A percentile compares a stretch with the other conserved stretches of the same genome.
phyloP scores from a whole-genome alignment of 2,329 filamentous ascomycete genomes.

The Sarocladium kiliense region DNA sequence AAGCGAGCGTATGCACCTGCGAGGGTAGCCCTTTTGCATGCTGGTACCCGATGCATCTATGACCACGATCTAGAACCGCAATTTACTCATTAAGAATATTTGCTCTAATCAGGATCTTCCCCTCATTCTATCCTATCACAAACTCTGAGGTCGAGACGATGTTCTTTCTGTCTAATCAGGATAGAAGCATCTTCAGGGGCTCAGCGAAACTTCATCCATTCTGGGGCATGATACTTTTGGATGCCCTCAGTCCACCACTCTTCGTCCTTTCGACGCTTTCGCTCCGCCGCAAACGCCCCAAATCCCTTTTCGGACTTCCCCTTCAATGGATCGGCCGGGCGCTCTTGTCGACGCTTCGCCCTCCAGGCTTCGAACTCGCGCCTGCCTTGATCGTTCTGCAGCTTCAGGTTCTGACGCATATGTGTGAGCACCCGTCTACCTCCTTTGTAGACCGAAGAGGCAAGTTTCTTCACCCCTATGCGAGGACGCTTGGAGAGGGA shows the following conservation, averaged over 20 bases:
- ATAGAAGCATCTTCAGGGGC: too few relatives aligned
- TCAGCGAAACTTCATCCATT: slow-evolving; percentile 24
- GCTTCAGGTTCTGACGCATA: slow-evolving; percentile 21
- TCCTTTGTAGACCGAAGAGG: slow-evolving; percentile 20
- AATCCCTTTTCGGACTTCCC: slow-evolving; percentile 19
- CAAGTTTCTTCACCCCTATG: slow-evolving; percentile 24
- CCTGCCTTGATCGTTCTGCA: slow-evolving; percentile 19
- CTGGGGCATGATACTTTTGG: slow-evolving; percentile 24
- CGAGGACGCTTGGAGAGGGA: slow-evolving; percentile 21
- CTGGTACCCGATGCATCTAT: too few relatives aligned
- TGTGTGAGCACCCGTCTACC: slow-evolving; percentile 20
- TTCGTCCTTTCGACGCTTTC: slow-evolving; percentile 27
- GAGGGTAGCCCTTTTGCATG: too few relatives aligned
- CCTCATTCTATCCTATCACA: too few relatives aligned
- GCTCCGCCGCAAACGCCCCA: slow-evolving; percentile 27
- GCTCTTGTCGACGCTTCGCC: slow-evolving; percentile 19
- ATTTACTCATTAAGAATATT: too few relatives aligned
- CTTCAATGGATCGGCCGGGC: slow-evolving; percentile 18
- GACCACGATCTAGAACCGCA: too few relatives aligned
- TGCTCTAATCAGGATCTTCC: too few relatives aligned
- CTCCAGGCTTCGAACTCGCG: slow-evolving; percentile 24
- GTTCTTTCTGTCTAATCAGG: too few relatives aligned
- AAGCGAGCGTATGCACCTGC: too few relatives aligned
- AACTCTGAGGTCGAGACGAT: too few relatives aligned
- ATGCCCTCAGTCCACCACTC: slow-evolving; percentile 32